These are phyloP conservation scores for Pythium utonaiense DNA, from an alignment of 352 stramenopile genomes.

Conservation along the genomic window DNA sequence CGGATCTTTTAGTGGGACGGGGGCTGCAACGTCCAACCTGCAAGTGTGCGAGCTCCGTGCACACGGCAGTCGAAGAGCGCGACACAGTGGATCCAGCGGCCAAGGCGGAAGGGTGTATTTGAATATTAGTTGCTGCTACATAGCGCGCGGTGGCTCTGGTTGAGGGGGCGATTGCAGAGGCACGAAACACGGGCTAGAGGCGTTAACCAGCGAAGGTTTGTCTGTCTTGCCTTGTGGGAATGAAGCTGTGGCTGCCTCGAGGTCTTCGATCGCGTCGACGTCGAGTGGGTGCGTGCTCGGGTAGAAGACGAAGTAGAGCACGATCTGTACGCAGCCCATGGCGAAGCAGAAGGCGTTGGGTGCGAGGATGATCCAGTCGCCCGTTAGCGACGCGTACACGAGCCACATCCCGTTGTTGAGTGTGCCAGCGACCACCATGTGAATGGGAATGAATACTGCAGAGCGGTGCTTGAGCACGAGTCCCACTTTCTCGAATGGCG, in stretches of 20 bases:
- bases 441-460: slow-evolving; percentile 18
- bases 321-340: slow-evolving; percentile 18
- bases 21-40: no score
- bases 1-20: no score
- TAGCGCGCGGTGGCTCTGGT: background rate
- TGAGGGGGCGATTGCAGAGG: slow-evolving; percentile 11
- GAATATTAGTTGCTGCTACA: background rate
- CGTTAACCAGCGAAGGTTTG: background rate
- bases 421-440: slow-evolving; percentile 19
- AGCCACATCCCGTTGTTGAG: slow-evolving; percentile 20
- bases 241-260: slow-evolving; percentile 1
- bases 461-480: slow-evolving; percentile 21
- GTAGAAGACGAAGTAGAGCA: slow-evolving; percentile 18
- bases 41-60: no score
- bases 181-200: slow-evolving; percentile 16
- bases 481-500: slow-evolving; percentile 23
- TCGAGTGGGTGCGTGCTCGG: slow-evolving; percentile 12
- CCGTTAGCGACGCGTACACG: slow-evolving; percentile 14
- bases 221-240: background rate
- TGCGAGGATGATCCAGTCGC: slow-evolving; percentile 21
- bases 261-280: background rate
- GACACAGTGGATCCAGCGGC: no score
- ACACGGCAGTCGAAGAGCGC: no score
- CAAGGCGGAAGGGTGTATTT: no score
- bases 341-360: slow-evolving; percentile 20